Base-by-base conservation (phyloP, 139 green algal genomes). In the Micractinium sp. region DNA sequence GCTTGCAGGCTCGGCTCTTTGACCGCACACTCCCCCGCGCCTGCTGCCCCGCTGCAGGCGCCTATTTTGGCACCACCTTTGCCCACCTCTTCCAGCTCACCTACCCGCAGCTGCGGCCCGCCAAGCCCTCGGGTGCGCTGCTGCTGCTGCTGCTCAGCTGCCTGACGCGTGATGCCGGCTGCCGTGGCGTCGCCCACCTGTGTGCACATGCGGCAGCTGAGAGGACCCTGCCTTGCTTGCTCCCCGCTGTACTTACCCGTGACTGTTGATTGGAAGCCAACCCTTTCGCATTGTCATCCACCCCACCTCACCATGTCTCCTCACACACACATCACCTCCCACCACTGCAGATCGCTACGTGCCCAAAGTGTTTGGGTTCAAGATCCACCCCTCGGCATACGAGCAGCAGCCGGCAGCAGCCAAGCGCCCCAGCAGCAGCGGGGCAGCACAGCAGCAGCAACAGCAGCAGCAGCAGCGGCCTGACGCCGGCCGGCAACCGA, bases 21-120 rank as follows among this genome's bases (percentile, higher is more conserved):
- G 7, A 9, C 47, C 47, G 12, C 75, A 33, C 31, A 2, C 35
- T 81, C 41, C 5, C 0, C 27, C 67, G 67, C 82, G 23, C 63
- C 4, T 67, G 13, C 67, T 27, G 12, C 56, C 0, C 80, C 75
- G 94, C 97, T 27, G 97, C 98, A 89, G 96, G 97, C 18, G 97
- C 97, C 3, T 99, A 98, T 92, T 99, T 98, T 90, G 97, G 97
- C 31, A 99, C 97, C 3, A 99, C 97, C 41, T 98, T 99, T 89
- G 95, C 97, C 1, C 97, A 99, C 92, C 92, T 99, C 36, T 95
- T 99, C 85, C 91, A 99, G 31, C 97, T 99, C 95, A 98, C 97
- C 0, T 98, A 98, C 90, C 93, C 95, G 29, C 93, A 95, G 84
- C 81, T 97, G 56, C 93, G 96, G 38, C 96, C 95, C 23, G 84